Evolutionary conservation across 1,139 yeast species (phyloP).

Genomic region (Arxiozyma heterogenica): DNA sequence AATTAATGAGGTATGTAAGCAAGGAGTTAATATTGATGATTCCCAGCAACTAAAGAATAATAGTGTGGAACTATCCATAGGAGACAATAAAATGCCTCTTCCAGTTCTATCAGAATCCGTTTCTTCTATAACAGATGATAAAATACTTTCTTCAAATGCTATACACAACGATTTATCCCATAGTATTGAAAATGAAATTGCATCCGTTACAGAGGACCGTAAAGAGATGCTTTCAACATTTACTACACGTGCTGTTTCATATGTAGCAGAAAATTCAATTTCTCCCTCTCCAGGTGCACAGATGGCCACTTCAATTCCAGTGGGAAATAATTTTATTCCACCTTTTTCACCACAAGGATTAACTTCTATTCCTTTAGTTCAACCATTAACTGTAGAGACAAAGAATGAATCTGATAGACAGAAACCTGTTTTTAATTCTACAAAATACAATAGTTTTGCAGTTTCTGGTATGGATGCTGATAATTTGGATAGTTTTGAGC

Average conservation of each 20-base stretch:
- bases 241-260: too few species aligned
- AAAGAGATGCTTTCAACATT: too few species aligned
- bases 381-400: neutral
- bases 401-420: neutral
- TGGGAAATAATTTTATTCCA: neutral
- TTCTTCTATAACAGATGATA: neutral
- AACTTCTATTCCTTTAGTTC: neutral
- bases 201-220: neutral
- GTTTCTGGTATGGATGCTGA: neutral
- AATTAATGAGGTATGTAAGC: neutral
- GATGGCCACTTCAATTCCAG: too few species aligned
- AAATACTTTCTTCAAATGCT: neutral
- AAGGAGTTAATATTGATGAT: neutral
- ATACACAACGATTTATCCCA: neutral
- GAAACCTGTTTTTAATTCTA: neutral
- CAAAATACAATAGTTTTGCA: too few species aligned
- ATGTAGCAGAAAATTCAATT: too few species aligned
- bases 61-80: neutral
- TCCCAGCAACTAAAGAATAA: neutral
- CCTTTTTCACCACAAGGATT: neutral
- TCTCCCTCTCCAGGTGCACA: too few species aligned
- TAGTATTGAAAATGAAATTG: neutral
- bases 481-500: conserved; percentile 14
- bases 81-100: neutral
- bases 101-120: neutral